Percentiles rank a stretch among this genome's conserved stretches.
phyloP scores from a whole-genome alignment of 495 filamentous ascomycete species.

The Glarea lozoyensis region DNA sequence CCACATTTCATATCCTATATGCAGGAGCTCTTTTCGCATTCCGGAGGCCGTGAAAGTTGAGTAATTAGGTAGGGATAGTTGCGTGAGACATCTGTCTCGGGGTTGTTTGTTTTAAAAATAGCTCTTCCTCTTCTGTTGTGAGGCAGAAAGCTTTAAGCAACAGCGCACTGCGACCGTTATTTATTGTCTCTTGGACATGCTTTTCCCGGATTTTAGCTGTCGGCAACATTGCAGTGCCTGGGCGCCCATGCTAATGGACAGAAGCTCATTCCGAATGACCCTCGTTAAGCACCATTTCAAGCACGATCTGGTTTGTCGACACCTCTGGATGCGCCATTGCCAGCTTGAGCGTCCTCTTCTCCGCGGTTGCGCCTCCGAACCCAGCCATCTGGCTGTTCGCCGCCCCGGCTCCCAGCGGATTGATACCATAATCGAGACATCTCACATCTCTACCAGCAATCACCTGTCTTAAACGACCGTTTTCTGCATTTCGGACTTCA shows the following conservation, averaged over 20 bases:
- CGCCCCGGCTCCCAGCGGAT: constrained; percentile 27
- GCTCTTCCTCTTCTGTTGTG: too few relatives aligned
- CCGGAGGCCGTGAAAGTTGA: too few relatives aligned
- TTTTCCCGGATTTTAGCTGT: neutral
- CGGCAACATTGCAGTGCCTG: too few relatives aligned
- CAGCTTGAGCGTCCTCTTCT: constrained; percentile 69
- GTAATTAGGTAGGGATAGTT: too few relatives aligned
- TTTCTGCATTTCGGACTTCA: constrained; percentile 93
- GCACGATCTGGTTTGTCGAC: constrained; percentile 69
- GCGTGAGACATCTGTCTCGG: too few relatives aligned
- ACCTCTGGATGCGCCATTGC: constrained; percentile 90
- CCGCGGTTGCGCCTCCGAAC: constrained; percentile 8
- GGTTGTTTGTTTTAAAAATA: too few relatives aligned
- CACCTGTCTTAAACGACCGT: constrained; percentile 86
- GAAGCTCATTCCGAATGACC: constrained; percentile 69
- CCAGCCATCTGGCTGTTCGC: constrained; percentile 26
- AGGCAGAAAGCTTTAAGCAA: too few relatives aligned
- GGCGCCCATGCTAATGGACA: too few relatives aligned
- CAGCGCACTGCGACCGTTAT: too few relatives aligned
- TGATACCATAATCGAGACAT: constrained; percentile 77
- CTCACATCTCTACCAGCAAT: constrained; percentile 83
- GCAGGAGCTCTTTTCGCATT: too few relatives aligned
- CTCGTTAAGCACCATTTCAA: constrained; percentile 91
- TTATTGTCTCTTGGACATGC: neutral
- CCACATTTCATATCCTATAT: too few relatives aligned